Base-by-base conservation (phyloP, 306 rosid genomes). In the Echinosophora koreensis region DNA sequence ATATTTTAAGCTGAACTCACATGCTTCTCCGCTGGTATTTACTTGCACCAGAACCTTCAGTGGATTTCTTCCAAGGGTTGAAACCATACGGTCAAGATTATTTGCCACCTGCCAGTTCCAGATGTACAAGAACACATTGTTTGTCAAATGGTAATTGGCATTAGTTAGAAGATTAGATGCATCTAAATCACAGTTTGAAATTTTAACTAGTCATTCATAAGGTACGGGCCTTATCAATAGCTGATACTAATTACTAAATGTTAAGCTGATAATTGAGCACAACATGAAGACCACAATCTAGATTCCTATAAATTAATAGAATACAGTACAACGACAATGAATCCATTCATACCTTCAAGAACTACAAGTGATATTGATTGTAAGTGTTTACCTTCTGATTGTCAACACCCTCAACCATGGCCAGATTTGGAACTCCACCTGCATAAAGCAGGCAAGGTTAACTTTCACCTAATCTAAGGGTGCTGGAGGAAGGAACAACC, bases 21-120 rank as follows among this genome's bases (percentile, higher is more conserved):
- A 91, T 74, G 56, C 87, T 90, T 93, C 97, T 82, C 98, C 98
- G 82, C 98, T 93, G 71, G 97, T 93, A 83, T 93, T 93, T 67
- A 93, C 96, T 88, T 93, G 98, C 69, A 93, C 90, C 82, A 89
- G 71, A 75, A 93, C 88, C 82, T 81, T 89, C 82, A 93, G 75
- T 27, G 92, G 97, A 77, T 86, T 84, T 81, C 92, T 91, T 76
- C 90, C 87, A 35, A 91, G 91, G 74, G 81, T 87, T 52, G 97
- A 88, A 82, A 93, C 90, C 76, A 76, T 84, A 35, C 89, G 88
- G 60, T 93, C 96, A 27, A 93, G 98, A 85, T 89, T 38, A 86
- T 84, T 91, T 71, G 96, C 98, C 79, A 93, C 63, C 98, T 93
- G 88, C 66, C 73, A 82, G 75, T 77, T 52, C 84, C 77, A 75